Conservation (phyloP, 805 yeast genomes). For the Priceomyces castillae region DNA sequence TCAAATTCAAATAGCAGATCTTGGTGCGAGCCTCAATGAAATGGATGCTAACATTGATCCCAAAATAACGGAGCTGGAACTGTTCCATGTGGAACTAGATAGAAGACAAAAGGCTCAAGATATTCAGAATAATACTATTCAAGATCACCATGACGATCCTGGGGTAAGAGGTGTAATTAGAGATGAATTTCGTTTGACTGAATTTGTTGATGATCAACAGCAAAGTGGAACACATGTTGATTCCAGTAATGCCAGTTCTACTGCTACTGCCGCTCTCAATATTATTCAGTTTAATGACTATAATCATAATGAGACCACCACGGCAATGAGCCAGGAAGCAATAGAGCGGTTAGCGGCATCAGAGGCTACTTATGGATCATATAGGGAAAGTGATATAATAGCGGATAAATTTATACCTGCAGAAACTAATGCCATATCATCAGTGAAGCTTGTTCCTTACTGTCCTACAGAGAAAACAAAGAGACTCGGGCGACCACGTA, state of each 20-base stretch:
- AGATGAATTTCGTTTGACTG: constrained; percentile 15
- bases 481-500: constrained; percentile 37
- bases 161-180: constrained; percentile 3
- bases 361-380: background rate
- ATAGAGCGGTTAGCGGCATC: background rate
- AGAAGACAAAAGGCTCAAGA: constrained; percentile 1
- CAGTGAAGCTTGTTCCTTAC: constrained; percentile 26
- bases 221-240: background rate
- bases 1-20: background rate
- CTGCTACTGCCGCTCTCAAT: constrained; percentile 20
- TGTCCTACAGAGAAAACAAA: constrained; percentile 29
- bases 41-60: constrained; percentile 21
- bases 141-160: background rate
- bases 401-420: background rate
- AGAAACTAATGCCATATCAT: background rate
- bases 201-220: constrained; percentile 10
- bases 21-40: background rate
- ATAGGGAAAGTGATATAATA: background rate
- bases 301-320: background rate
- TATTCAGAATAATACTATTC: background rate
- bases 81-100: constrained; percentile 11
- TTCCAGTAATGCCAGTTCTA: constrained; percentile 6
- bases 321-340: background rate
- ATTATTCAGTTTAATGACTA: constrained; percentile 18
- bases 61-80: constrained; percentile 16